A percentile compares a stretch with the other conserved stretches of the same genome.
phyloP scores from a whole-genome alignment of 2,329 filamentous ascomycete species.

The Penicillium sp. region DNA sequence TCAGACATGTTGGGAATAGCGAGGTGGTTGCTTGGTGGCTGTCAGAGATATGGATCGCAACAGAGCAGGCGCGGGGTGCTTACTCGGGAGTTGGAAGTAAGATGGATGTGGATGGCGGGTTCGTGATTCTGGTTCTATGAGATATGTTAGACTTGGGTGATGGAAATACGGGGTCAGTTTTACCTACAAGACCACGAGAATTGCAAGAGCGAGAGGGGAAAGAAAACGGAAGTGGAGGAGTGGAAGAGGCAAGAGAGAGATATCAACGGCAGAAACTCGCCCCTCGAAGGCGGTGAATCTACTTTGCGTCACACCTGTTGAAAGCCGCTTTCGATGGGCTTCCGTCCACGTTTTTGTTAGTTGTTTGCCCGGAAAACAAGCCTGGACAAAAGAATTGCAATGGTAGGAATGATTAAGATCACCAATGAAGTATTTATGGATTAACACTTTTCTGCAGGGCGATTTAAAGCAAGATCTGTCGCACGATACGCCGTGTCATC shows the following conservation, averaged over 20 bases:
- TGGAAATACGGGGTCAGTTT: background rate
- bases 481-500: constrained; percentile 78
- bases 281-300: constrained; percentile 36
- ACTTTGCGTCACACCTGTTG: constrained; percentile 33
- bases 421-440: background rate
- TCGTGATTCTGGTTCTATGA: background rate
- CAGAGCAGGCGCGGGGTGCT: constrained; percentile 10
- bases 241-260: constrained; percentile 17
- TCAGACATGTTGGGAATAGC: constrained; percentile 14
- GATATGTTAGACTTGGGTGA: background rate
- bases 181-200: background rate
- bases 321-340: constrained; percentile 10
- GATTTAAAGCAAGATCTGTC: constrained; percentile 68
- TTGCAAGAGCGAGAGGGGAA: constrained; percentile 10
- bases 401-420: background rate
- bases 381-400: background rate
- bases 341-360: background rate
- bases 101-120: background rate
- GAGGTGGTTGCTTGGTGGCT: background rate
- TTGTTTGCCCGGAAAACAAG: background rate
- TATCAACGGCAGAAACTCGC: constrained; percentile 31
- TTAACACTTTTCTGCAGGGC: constrained; percentile 22
- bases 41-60: background rate
- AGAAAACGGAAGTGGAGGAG: constrained; percentile 14
- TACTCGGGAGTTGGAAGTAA: constrained; percentile 1